These are phyloP conservation scores for Serendipita sp. DNA, from an alignment of 768 basidiomycete species.

Conservation along the genomic window DNA sequence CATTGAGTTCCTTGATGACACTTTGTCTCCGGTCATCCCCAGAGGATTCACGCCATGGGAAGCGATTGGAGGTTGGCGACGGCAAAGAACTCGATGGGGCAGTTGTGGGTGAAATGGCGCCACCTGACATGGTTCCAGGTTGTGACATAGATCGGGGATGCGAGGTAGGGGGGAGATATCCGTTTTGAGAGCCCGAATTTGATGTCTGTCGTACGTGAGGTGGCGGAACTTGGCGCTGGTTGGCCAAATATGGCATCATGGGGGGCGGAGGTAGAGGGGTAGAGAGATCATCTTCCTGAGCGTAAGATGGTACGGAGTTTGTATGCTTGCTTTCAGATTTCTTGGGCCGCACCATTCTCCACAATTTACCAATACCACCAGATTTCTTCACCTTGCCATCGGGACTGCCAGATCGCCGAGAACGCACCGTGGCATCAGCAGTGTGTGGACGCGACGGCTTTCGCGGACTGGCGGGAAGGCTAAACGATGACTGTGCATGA, in stretches of 20 bases:
- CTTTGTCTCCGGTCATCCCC: constrained; percentile 8
- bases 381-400: constrained; percentile 54
- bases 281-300: constrained; percentile 37
- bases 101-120: constrained; percentile 50
- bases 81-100: constrained; percentile 60
- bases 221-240: constrained; percentile 19
- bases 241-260: constrained; percentile 73
- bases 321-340: constrained; percentile 17
- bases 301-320: constrained; percentile 21
- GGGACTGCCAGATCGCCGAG: constrained; percentile 9
- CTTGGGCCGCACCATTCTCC: constrained; percentile 54
- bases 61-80: constrained; percentile 48
- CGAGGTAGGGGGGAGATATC: constrained; percentile 45
- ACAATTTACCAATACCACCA: constrained; percentile 61
- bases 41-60: constrained; percentile 10
- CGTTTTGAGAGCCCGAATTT: constrained; percentile 20
- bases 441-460: constrained; percentile 17
- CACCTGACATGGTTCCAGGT: constrained; percentile 9
- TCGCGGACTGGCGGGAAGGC: constrained; percentile 5
- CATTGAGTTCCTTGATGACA: constrained; percentile 4
- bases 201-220: constrained; percentile 31
- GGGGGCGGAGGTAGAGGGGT: constrained; percentile 78
- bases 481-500: background rate
- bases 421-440: constrained; percentile 17
- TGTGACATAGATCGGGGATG: constrained; percentile 11